Percentiles rank a stretch among this genome's conserved stretches.
Conservation (phyloP, 2,329 filamentous ascomycete genomes). For the Fusarium keratoplasticum region DNA sequence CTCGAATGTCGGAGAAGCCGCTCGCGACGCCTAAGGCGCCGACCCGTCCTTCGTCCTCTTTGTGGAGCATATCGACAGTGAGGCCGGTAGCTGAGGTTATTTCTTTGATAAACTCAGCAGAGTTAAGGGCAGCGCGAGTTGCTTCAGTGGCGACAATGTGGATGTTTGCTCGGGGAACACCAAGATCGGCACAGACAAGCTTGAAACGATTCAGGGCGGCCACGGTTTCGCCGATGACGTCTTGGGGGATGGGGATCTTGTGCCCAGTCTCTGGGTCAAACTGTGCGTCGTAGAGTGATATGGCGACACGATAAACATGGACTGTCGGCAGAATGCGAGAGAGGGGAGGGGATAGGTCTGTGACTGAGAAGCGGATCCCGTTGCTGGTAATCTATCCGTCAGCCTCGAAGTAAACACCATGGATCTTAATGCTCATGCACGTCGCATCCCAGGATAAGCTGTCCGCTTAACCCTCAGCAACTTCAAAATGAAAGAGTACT, state of each 20-base stretch:
- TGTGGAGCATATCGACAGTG: slow-evolving; percentile 69
- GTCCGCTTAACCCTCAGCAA: neutral
- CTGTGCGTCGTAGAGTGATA: slow-evolving; percentile 31
- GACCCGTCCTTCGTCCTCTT: slow-evolving; percentile 75
- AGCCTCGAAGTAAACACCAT: neutral
- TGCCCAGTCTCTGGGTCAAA: slow-evolving; percentile 23
- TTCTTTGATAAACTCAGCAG: slow-evolving; percentile 41
- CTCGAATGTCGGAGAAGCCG: slow-evolving; percentile 68
- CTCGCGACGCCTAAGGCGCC: slow-evolving; percentile 77
- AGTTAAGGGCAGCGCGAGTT: slow-evolving; percentile 47
- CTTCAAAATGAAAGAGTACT: neutral
- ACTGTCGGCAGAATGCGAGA: slow-evolving; percentile 28
- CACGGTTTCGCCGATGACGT: slow-evolving; percentile 17
- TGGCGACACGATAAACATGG: slow-evolving; percentile 28
- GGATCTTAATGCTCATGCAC: neutral
- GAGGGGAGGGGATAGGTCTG: slow-evolving; percentile 24
- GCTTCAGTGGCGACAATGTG: slow-evolving; percentile 49
- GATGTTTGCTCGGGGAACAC: slow-evolving; percentile 39
- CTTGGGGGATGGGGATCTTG: slow-evolving; percentile 11
- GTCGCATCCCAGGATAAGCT: no score
- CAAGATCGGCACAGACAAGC: slow-evolving; percentile 45
- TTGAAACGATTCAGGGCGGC: slow-evolving; percentile 44
- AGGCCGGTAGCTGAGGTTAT: slow-evolving; percentile 69
- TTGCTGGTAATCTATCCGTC: slow-evolving; percentile 5
- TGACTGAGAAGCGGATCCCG: slow-evolving; percentile 28